Conservation (phyloP, 2,329 filamentous ascomycete genomes). For the Botrytis deweyae region DNA sequence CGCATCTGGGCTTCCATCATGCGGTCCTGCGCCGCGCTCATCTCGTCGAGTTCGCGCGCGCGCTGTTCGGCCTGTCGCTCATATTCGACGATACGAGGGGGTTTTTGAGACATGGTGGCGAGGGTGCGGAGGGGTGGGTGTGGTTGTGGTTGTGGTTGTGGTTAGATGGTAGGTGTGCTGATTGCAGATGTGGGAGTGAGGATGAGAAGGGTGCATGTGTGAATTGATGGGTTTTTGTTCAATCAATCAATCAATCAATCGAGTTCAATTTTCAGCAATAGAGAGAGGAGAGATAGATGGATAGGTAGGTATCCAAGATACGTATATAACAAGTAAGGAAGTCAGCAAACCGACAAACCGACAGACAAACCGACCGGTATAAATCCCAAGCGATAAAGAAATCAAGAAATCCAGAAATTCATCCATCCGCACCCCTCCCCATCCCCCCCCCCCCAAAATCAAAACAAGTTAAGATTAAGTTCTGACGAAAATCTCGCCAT, state of each 20-base stretch:
- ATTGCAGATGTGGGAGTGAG: too few species aligned
- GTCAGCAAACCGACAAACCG: background rate
- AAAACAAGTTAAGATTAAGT: background rate
- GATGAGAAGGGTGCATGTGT: background rate
- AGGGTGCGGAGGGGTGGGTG: too few species aligned
- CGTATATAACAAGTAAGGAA: too few species aligned
- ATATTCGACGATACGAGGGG: constrained; percentile 37
- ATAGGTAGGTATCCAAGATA: background rate
- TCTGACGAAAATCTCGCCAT: too few species aligned
- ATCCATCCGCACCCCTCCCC: too few species aligned
- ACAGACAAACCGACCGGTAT: background rate
- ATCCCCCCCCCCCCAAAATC: background rate
- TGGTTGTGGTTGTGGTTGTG: background rate
- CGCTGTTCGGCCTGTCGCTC: constrained; percentile 38
- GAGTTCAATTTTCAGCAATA: too few species aligned
- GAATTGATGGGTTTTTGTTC: background rate
- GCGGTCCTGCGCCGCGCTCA: constrained; percentile 27
- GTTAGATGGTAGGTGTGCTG: background rate
- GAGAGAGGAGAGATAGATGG: background rate
- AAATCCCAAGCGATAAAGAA: too few species aligned
- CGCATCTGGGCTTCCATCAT: constrained; percentile 32
- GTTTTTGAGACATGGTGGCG: constrained; percentile 16
- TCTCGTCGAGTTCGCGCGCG: constrained; percentile 33
- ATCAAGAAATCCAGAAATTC: too few species aligned
- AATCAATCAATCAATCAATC: too few species aligned